These are phyloP conservation scores for Coemansia sp. DNA, from an alignment of 192 early-diverging fungal species.

Conservation along the genomic window DNA sequence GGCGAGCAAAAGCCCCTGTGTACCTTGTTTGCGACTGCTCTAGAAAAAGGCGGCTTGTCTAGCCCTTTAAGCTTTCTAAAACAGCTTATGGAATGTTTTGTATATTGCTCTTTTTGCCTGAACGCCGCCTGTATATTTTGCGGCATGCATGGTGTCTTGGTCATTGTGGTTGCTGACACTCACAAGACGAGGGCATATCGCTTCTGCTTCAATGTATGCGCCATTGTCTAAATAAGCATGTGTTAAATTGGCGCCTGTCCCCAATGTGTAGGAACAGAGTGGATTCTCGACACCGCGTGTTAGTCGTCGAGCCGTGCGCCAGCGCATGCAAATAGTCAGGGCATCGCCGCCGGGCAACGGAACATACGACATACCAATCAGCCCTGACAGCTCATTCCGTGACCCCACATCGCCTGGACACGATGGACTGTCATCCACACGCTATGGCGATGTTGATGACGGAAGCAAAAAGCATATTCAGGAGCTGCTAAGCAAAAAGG, in stretches of 20 bases:
- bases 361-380: conserved; percentile 19
- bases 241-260: neutral
- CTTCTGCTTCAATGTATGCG: neutral
- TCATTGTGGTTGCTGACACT: neutral
- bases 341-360: conserved; percentile 11
- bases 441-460: conserved; percentile 18
- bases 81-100: neutral
- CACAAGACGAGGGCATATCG: neutral
- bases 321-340: conserved; percentile 14
- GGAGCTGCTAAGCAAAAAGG: conserved; percentile 26
- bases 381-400: conserved; percentile 32
- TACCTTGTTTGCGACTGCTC: neutral
- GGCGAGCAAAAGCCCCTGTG: neutral
- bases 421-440: conserved; percentile 26
- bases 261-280: conserved; percentile 28
- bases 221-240: conserved; percentile 2
- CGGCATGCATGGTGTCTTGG: neutral
- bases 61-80: neutral
- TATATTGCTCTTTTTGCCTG: neutral
- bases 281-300: conserved; percentile 44
- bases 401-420: conserved; percentile 19
- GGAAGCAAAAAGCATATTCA: conserved; percentile 13
- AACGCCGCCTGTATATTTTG: neutral
- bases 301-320: conserved; percentile 29
- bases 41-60: neutral